phyloP scores from a whole-genome alignment of 2,329 filamentous ascomycete genomes.

The Thelonectria rubi region DNA sequence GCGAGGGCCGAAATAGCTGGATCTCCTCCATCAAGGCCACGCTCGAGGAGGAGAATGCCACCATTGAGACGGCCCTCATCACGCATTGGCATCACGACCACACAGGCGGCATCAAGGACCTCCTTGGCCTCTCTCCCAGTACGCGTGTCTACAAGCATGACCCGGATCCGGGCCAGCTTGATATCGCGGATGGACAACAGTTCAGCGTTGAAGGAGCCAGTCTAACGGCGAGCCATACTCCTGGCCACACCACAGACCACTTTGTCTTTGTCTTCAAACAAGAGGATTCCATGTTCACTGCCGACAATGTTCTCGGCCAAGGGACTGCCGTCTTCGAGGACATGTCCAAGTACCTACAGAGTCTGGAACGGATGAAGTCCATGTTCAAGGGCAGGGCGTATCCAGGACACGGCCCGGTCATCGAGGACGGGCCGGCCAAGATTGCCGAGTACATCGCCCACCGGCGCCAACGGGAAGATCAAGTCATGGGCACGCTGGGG shows the following conservation, averaged over 20 bases:
- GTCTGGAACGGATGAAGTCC: constrained; percentile 73
- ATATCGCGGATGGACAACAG: constrained; percentile 59
- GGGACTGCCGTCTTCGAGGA: constrained; percentile 89
- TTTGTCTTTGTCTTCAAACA: constrained; percentile 80
- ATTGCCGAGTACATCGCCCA: constrained; percentile 87
- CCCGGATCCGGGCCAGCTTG: constrained; percentile 59
- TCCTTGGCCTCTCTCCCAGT: constrained; percentile 70
- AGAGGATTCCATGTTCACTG: constrained; percentile 86
- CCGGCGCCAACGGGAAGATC: constrained; percentile 79
- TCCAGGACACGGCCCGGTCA: constrained; percentile 85
- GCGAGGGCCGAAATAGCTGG: constrained; percentile 83
- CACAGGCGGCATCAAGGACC: constrained; percentile 75
- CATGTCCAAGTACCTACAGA: constrained; percentile 72
- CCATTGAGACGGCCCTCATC: constrained; percentile 75
- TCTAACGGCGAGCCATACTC: constrained; percentile 68
- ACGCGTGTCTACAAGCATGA: constrained; percentile 73
- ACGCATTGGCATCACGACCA: constrained; percentile 97
- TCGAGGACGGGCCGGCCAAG: constrained; percentile 75
- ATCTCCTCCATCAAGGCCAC: constrained; percentile 69
- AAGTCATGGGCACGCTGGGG: constrained; percentile 72
- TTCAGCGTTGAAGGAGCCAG: constrained; percentile 70
- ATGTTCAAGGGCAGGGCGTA: constrained; percentile 77
- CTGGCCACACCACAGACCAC: constrained; percentile 83
- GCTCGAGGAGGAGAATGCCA: constrained; percentile 73
- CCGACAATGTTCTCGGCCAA: constrained; percentile 88